Evolutionary conservation across 176 grass and related monocot genomes (phyloP).

Genomic region (Eleusine coracana): DNA sequence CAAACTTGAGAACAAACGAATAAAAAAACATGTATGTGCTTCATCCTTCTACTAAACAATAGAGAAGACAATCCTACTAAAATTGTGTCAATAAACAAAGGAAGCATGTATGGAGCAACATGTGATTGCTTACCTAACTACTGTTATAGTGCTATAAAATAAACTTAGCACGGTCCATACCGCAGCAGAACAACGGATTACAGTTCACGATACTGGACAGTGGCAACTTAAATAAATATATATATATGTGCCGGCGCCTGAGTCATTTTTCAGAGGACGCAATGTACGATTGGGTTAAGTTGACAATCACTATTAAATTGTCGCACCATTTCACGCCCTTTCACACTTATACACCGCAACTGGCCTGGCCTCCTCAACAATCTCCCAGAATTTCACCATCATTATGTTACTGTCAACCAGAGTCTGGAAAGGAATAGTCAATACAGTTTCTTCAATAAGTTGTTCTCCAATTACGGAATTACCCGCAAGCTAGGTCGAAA

Average conservation of each 20-base stretch:
- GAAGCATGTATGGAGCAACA: background rate
- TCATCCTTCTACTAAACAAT: constrained; percentile 5
- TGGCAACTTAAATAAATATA: background rate
- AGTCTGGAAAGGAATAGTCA: background rate
- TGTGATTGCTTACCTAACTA: background rate
- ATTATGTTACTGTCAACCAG: background rate
- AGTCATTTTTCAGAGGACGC: background rate
- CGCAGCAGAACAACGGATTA: background rate
- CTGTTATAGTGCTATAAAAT: background rate
- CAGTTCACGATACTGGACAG: constrained; percentile 7
- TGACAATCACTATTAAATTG: background rate
- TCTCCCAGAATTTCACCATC: background rate
- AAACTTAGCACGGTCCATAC: background rate
- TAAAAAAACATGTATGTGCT: background rate
- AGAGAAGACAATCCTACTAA: constrained; percentile 7
- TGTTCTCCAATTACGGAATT: no score
- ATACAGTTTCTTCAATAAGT: background rate
- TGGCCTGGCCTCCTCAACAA: background rate
- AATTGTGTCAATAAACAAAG: constrained; percentile 7
- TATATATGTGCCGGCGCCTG: background rate
- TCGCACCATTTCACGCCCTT: background rate
- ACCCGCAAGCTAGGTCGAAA: background rate
- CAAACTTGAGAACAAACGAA: background rate
- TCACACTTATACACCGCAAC: background rate
- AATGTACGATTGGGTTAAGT: constrained; percentile 10